Evolutionary conservation across 805 yeast genomes (phyloP).

Genomic region (Groenewaldozyma tartarivorans): DNA sequence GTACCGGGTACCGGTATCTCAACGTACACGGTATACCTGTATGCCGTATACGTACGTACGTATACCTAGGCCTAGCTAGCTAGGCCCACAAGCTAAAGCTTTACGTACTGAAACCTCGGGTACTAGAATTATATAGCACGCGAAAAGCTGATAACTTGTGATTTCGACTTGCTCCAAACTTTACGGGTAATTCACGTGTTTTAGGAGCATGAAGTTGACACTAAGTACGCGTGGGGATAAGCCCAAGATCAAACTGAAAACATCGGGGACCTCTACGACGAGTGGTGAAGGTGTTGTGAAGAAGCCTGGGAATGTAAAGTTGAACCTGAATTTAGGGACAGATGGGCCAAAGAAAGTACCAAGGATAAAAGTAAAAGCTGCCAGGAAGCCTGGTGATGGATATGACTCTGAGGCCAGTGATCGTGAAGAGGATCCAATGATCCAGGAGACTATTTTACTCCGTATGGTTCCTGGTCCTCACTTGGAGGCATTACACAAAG

Average conservation of each 20-base stretch:
- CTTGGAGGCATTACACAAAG: slow-evolving; percentile 62
- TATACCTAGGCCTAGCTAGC: no score
- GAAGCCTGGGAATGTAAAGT: neutral
- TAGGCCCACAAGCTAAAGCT: no score
- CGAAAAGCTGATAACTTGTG: slow-evolving; percentile 2
- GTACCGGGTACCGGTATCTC: no score
- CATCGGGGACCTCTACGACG: slow-evolving; percentile 4
- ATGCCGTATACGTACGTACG: no score
- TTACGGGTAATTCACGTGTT: no score
- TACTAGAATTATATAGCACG: no score
- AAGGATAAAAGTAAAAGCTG: slow-evolving; percentile 45
- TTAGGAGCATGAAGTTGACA: slow-evolving; percentile 3
- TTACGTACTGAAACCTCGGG: no score
- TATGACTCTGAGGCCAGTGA: slow-evolving; percentile 97
- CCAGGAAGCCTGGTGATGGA: slow-evolving; percentile 83
- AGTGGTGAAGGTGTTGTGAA: neutral
- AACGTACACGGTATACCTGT: no score
- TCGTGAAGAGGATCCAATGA: slow-evolving; percentile 84
- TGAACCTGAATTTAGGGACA: slow-evolving; percentile 7
- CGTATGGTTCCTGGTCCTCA: slow-evolving; percentile 57
- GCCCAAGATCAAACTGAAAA: slow-evolving; percentile 3
- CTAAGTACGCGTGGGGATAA: slow-evolving; percentile 1
- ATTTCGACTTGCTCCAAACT: slow-evolving; percentile 1
- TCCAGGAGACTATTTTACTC: slow-evolving; percentile 77
- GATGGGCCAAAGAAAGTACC: slow-evolving; percentile 22